Percentiles rank a stretch among this genome's conserved stretches.
Conservation (phyloP, 2,329 filamentous ascomycete species). For the Sordariomycetes sp. region DNA sequence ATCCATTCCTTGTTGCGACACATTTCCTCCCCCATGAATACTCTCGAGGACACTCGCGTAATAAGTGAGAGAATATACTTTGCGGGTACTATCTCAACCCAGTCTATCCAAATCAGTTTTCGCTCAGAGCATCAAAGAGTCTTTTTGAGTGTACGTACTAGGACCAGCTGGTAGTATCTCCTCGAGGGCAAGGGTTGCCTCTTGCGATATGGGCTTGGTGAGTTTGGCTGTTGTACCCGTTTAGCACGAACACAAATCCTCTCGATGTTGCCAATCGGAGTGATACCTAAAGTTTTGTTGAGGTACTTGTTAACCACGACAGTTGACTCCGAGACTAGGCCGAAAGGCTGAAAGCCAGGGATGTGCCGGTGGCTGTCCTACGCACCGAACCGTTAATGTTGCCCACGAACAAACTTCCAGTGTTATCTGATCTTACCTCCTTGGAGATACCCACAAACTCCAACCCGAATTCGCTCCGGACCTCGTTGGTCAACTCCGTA, state of each 20-base stretch:
- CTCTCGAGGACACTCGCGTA: slow-evolving; percentile 8
- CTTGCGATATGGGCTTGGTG: background rate
- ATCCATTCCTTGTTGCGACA: slow-evolving; percentile 11
- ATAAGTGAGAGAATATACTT: slow-evolving; percentile 3
- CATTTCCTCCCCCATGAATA: slow-evolving; percentile 11
- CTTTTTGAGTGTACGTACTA: no score
- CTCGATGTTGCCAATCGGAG: background rate
- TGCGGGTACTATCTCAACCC: background rate
- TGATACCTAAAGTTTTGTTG: slow-evolving; percentile 3
- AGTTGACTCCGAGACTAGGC: slow-evolving; percentile 1
- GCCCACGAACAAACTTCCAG: no score
- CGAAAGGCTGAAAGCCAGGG: slow-evolving; percentile 4
- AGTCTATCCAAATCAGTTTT: slow-evolving; percentile 1
- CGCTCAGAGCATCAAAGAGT: no score
- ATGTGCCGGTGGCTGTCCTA: slow-evolving; percentile 4
- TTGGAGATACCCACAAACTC: slow-evolving; percentile 3
- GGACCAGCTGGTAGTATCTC: no score
- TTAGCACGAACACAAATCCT: background rate
- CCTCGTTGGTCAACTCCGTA: slow-evolving; percentile 1
- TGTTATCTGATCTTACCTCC: no score
- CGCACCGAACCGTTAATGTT: no score
- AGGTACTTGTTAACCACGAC: slow-evolving; percentile 2
- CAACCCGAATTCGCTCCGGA: slow-evolving; percentile 3
- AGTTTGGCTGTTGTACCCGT: background rate
- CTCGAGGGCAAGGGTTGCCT: background rate